phyloP scores from a whole-genome alignment of 495 filamentous ascomycete species.

The Penicillium cinerascens region DNA sequence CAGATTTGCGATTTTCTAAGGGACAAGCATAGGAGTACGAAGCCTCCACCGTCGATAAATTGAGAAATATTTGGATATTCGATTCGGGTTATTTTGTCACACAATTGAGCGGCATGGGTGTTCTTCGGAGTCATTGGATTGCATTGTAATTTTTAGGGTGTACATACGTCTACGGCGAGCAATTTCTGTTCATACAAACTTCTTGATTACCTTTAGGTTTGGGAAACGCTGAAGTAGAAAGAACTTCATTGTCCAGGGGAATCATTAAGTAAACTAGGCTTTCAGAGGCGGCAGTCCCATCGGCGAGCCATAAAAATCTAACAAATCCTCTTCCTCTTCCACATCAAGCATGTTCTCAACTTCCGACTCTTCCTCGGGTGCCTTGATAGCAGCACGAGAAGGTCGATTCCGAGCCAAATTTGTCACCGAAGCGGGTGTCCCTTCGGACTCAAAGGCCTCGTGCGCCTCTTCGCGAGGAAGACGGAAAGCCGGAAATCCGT shows the following conservation, averaged over 20 bases:
- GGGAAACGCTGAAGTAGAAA: background rate
- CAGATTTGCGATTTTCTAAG: slow-evolving; percentile 31
- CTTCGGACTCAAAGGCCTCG: slow-evolving; percentile 27
- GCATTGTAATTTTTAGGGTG: too few species aligned
- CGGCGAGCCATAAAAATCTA: slow-evolving; percentile 42
- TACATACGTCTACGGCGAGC: too few species aligned
- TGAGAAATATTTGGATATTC: background rate
- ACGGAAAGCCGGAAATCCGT: slow-evolving; percentile 63
- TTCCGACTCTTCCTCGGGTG: slow-evolving; percentile 37
- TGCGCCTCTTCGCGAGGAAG: slow-evolving; percentile 48
- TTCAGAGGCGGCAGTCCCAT: slow-evolving; percentile 32
- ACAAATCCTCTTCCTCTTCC: slow-evolving; percentile 40
- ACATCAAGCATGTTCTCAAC: slow-evolving; percentile 28
- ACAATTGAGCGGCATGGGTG: background rate
- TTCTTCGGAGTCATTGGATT: background rate
- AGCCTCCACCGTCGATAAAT: slow-evolving; percentile 3
- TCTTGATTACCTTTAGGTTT: too few species aligned
- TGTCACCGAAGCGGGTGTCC: slow-evolving; percentile 21
- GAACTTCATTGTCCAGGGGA: background rate
- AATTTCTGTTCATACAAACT: too few species aligned
- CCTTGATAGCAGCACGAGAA: slow-evolving; percentile 20
- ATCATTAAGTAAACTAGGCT: background rate
- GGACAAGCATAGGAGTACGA: slow-evolving; percentile 27
- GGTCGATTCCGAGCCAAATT: slow-evolving; percentile 21
- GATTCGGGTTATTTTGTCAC: background rate